phyloP scores from a whole-genome alignment of 2,329 filamentous ascomycete genomes.

The Alternaria sp. region DNA sequence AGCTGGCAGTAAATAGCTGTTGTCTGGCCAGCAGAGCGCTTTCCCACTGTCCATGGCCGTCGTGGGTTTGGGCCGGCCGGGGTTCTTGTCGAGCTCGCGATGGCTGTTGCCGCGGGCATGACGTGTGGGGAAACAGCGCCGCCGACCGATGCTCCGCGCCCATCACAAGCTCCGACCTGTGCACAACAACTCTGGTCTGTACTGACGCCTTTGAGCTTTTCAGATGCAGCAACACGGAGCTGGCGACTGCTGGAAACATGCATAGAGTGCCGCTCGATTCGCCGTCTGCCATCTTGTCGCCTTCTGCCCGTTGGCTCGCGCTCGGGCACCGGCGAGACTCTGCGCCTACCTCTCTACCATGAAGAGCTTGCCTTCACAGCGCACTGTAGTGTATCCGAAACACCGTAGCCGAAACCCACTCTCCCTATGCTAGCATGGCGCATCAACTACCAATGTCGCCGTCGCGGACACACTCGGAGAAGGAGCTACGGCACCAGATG shows the following conservation, averaged over 20 bases:
- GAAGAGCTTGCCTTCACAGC: conserved; percentile 17
- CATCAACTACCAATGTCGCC: conserved; percentile 26
- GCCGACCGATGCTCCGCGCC: conserved; percentile 1
- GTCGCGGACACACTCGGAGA: conserved; percentile 33
- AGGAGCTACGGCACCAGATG: conserved; percentile 39
- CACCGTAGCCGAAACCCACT: not conserved
- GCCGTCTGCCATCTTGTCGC: conserved; percentile 7
- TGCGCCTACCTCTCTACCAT: conserved; percentile 32
- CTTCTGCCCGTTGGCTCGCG: conserved; percentile 21
- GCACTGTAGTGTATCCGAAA: too few species aligned
- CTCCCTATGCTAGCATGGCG: conserved; percentile 25
- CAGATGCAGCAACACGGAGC: conserved; percentile 16
- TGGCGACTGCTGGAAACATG: conserved; percentile 29
- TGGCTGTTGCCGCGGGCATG: conserved; percentile 24
- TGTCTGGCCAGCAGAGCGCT: conserved; percentile 29
- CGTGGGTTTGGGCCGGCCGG: conserved; percentile 23
- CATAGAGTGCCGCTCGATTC: conserved; percentile 18
- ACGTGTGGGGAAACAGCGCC: conserved; percentile 31
- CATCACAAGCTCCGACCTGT: conserved; percentile 3
- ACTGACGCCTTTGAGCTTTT: not conserved
- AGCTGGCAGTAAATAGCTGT: conserved; percentile 11
- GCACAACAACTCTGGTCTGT: not conserved
- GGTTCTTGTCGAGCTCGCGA: conserved; percentile 18
- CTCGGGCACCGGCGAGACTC: conserved; percentile 27
- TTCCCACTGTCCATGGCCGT: conserved; percentile 34